Base-by-base conservation (phyloP, 179 eudicot genomes). In the Gypsophila paniculata region DNA sequence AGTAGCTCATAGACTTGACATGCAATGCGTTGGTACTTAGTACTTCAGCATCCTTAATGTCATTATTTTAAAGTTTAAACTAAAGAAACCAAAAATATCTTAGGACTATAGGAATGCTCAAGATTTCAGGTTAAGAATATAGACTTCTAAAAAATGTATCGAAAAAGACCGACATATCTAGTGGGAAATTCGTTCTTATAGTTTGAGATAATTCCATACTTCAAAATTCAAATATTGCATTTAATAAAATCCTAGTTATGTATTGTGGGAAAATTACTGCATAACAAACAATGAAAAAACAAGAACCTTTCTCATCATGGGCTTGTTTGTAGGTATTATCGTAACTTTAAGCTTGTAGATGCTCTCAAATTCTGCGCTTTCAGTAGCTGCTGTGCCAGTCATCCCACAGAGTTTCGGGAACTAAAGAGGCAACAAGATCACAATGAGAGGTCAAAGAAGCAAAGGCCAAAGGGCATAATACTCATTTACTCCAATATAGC, bases 321-420 rank as follows among this genome's bases (percentile, higher is more conserved):
- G 88, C 80, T 86, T 92, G 86, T 95, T 95, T 79, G 99, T 95
- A 42, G 99, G 99, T 74, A 95, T 96, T 65, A 83, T 92, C 52
- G 96, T 92, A 74, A 92, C 97, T 84, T 92, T 90, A 70, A 95
- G 96, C 83, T 92, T 95, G 93, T 92, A 94, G 77, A 95, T 95
- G 81, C 99, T 95, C 82, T 88, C 96, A 85, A 95, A 95, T 80
- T 95, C 99, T 77, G 97, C 85, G 71, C 89, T 89, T 80, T 95
- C 99, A 52, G 99, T 95, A 61, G 97, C 95, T 52, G 99, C 99
- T 58, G 99, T 95, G 60, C 99, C 99, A 72, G 99, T 95, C 97
- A 95, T 95, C 81, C 99, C 99, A 81, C 99, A 95, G 48, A 95
- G 95, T 86, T 89, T 95, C 29, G 96, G 95, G 74, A 95, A 95